Conservation (phyloP, 441 rosid genomes). For the Brassica hybrid region DNA sequence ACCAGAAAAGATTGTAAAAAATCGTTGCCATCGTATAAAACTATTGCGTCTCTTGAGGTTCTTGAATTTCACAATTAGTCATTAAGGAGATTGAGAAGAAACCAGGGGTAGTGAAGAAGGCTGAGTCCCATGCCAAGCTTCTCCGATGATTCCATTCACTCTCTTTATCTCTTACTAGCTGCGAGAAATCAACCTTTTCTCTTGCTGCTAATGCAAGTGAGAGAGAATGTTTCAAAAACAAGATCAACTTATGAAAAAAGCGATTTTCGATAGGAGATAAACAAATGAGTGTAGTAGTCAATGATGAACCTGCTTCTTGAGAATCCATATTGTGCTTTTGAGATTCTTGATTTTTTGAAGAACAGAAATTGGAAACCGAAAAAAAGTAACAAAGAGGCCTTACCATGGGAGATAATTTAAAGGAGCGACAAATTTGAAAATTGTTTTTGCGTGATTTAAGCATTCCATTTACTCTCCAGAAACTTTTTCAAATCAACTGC, state of each 20-base stretch:
- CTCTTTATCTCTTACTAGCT: conserved; percentile 1
- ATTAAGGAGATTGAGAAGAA: conserved; percentile 5
- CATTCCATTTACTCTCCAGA: conserved; percentile 21
- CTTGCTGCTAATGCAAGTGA: conserved; percentile 4
- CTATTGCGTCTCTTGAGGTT: neutral
- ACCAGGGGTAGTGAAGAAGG: conserved; percentile 79
- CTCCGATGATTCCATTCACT: conserved; percentile 50
- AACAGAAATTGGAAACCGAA: neutral
- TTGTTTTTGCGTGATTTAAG: conserved; percentile 17
- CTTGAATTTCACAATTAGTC: neutral
- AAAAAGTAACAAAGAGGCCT: neutral
- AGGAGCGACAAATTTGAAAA: conserved; percentile 1
- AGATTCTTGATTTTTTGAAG: conserved; percentile 13
- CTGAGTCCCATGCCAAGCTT: conserved; percentile 83
- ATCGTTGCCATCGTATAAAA: no score
- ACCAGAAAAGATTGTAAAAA: neutral
- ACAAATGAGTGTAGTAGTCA: no score
- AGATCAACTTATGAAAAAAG: neutral
- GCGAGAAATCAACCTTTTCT: conserved; percentile 18
- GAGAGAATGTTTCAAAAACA: conserved; percentile 6
- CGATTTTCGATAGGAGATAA: no score
- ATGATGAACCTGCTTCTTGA: conserved; percentile 28
- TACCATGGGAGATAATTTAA: no score
- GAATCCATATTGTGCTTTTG: conserved; percentile 9
- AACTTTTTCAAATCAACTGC: conserved; percentile 5